phyloP scores from a whole-genome alignment of 2,329 filamentous ascomycete species.

The Aspergillus tamarii region DNA sequence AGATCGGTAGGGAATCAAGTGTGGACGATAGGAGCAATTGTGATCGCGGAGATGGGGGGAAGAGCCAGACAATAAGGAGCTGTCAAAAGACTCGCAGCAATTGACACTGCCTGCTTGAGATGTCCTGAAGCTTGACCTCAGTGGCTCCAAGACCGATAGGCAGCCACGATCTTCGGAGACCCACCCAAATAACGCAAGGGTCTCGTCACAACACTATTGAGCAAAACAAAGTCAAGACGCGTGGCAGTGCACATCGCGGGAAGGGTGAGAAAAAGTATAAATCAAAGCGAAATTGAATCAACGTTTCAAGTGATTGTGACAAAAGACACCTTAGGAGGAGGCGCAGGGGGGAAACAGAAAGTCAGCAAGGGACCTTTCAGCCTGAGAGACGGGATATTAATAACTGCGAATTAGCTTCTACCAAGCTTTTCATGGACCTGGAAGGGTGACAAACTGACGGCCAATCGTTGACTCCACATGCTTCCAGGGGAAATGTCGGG shows the following conservation, averaged over 20 bases:
- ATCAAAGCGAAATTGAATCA: background rate
- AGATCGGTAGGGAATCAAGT: background rate
- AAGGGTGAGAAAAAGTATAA: background rate
- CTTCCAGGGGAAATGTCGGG: background rate
- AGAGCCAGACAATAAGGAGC: background rate
- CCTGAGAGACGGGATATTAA: background rate
- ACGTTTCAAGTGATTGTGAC: background rate
- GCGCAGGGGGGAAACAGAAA: background rate
- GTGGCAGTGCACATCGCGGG: background rate
- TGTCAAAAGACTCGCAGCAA: too few species aligned
- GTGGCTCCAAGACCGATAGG: background rate
- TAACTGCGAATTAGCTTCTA: slow-evolving; percentile 3
- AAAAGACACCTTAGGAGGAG: background rate
- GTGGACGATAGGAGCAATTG: background rate
- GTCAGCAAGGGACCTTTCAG: background rate
- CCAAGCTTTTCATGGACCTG: background rate
- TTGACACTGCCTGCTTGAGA: background rate
- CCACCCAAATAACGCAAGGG: background rate
- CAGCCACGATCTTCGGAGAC: background rate
- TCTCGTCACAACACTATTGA: background rate
- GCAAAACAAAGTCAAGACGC: background rate
- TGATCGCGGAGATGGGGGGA: background rate
- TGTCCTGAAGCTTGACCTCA: background rate
- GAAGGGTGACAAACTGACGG: background rate
- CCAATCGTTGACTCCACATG: slow-evolving; percentile 4